Base-by-base conservation (phyloP, 148 eudicot species). In the Amaranthus cruentus region DNA sequence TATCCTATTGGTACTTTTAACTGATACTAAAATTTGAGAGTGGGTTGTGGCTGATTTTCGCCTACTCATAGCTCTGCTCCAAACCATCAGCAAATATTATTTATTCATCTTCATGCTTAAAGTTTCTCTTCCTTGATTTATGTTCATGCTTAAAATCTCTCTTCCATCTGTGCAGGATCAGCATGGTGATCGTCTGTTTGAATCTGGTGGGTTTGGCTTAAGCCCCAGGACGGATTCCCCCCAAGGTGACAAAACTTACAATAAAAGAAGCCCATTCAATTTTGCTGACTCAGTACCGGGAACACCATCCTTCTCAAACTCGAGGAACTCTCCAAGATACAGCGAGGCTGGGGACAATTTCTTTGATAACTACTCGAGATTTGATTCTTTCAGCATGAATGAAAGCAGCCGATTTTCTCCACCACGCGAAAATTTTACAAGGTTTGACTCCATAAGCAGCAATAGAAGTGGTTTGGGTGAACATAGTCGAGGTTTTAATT, bases 201-300 rank as follows among this genome's bases (percentile, higher is more conserved):
- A 82, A 12, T 85, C 97, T 4, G 82, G 87, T 56, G 85, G 88
- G 54, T 88, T 86, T 47, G 87, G 88, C 43, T 84, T 68, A 76
- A 91, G 91, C 76, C 89, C 96, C 50, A 83, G 84, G 79, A 82
- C 81, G 1, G 88, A 77, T 6, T 93, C 98, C 51, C 94, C 98
- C 14, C 85, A 74, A 47, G 81, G 80, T 47, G 85, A 81, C 73
- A 83, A 70, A 79, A 47, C 51, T 18, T 88, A 79, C 81, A 75
- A 76, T 38, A 89, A 85, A 78, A 85, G 75, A 46, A 91, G 88
- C 81, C 81, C 81, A 2, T 89, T 87, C 82, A 77, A 57, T 61
- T 89, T 90, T 69, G 98, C 89, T 44, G 96, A 95, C 80, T 95
- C 97, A 13, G 90, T 91, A 43, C 91, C 98, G 12, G 84, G 90